A percentile compares a stretch with the other conserved stretches of the same genome.
Conservation (phyloP, 2,329 filamentous ascomycete species). For the Escovopsis weberi region DNA sequence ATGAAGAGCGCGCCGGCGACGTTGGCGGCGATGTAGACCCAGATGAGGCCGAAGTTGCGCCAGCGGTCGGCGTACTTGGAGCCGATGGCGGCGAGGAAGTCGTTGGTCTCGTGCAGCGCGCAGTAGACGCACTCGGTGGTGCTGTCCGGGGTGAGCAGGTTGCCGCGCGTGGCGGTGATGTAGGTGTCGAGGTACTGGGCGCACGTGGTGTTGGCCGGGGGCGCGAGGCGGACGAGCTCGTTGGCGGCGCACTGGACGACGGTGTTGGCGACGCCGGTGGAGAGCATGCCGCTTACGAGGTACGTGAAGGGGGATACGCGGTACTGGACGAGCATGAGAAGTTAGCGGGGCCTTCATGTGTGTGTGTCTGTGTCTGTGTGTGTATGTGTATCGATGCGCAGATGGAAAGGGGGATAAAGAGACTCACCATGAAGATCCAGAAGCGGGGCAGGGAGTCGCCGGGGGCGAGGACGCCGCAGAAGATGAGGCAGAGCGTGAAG, state of each 20-base stretch:
- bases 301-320: slow-evolving; percentile 73
- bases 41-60: slow-evolving; percentile 54
- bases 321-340: slow-evolving; percentile 29
- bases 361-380: no score
- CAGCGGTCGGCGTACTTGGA: slow-evolving; percentile 45
- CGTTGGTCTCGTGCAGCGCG: slow-evolving; percentile 34
- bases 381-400: no score
- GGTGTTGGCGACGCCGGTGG: slow-evolving; percentile 54
- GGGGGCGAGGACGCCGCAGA: slow-evolving; percentile 58
- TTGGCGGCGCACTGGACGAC: slow-evolving; percentile 50
- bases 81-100: slow-evolving; percentile 31
- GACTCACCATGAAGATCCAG: slow-evolving; percentile 58
- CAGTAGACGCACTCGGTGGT: slow-evolving; percentile 43
- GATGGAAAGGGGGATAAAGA: neutral
- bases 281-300: slow-evolving; percentile 57
- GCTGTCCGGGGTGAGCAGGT: slow-evolving; percentile 32
- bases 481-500: slow-evolving; percentile 60
- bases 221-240: slow-evolving; percentile 55
- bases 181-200: slow-evolving; percentile 40
- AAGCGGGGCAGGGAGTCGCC: slow-evolving; percentile 52
- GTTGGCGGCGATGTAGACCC: slow-evolving; percentile 45
- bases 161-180: slow-evolving; percentile 34
- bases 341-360: neutral
- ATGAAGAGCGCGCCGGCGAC: slow-evolving; percentile 37
- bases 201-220: slow-evolving; percentile 45